Conservation (phyloP, 208 protist species). For the Trypanosoma cruzi region DNA sequence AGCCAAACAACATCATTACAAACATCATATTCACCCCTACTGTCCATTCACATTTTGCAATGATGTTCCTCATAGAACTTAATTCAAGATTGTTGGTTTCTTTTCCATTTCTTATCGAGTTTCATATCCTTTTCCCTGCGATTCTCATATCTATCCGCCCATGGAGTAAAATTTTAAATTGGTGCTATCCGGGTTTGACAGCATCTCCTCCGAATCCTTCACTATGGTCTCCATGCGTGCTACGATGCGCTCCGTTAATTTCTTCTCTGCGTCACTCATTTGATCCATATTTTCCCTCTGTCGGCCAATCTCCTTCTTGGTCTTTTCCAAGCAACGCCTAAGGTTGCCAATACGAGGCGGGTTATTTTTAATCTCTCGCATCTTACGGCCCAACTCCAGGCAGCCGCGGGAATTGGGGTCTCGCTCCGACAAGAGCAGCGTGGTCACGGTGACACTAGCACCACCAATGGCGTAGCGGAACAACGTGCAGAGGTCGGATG, state of each 20-base stretch:
- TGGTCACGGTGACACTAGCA: slow-evolving; percentile 58
- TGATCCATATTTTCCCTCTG: slow-evolving; percentile 65
- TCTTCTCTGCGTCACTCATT: slow-evolving; percentile 50
- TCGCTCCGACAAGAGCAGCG: slow-evolving; percentile 37
- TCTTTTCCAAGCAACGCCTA: slow-evolving; percentile 68
- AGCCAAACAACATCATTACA: too few relatives aligned
- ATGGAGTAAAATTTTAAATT: slow-evolving; percentile 65
- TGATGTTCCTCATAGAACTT: too few relatives aligned
- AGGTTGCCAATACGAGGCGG: slow-evolving; percentile 79
- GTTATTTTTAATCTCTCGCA: slow-evolving; percentile 80
- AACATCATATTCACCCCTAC: too few relatives aligned
- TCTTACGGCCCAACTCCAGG: slow-evolving; percentile 69
- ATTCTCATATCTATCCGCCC: slow-evolving; percentile 17
- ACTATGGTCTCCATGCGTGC: slow-evolving; percentile 73
- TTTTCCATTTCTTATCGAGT: too few relatives aligned
- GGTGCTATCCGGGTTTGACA: slow-evolving; percentile 56
- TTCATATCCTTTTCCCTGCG: too few relatives aligned
- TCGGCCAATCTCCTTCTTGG: slow-evolving; percentile 65
- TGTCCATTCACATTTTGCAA: too few relatives aligned
- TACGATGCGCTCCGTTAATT: slow-evolving; percentile 43
- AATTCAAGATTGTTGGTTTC: too few relatives aligned
- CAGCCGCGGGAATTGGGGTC: slow-evolving; percentile 37
- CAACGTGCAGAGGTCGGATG: slow-evolving; percentile 52
- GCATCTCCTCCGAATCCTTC: slow-evolving; percentile 58
- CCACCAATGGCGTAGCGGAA: slow-evolving; percentile 81